Percentiles rank a stretch among this genome's conserved stretches.
These are phyloP conservation scores for Metschnikowia peoriensis DNA, from an alignment of 805 yeast species.

Conservation along the genomic window DNA sequence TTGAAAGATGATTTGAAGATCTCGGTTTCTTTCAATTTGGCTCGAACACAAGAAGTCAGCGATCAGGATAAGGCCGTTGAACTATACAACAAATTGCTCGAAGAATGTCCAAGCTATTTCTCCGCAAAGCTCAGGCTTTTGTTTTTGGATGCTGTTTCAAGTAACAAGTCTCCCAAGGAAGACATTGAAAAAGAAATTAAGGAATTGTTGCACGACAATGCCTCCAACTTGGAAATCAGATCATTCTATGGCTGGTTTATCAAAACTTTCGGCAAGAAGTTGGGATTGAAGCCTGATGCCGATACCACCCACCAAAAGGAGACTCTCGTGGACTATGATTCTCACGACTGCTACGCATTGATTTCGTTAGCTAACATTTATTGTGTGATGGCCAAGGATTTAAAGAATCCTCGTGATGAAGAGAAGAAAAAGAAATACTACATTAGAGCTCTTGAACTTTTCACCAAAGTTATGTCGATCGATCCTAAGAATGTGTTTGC, in stretches of 20 bases:
- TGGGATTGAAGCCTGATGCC: slow-evolving; percentile 47
- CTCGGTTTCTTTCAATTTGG: slow-evolving; percentile 59
- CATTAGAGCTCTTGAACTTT: slow-evolving; percentile 87
- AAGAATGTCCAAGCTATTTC: slow-evolving; percentile 63
- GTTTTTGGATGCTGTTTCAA: slow-evolving; percentile 54
- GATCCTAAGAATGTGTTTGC: slow-evolving; percentile 91
- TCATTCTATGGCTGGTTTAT: slow-evolving; percentile 92
- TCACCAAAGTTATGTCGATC: slow-evolving; percentile 79
- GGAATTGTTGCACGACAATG: slow-evolving; percentile 49
- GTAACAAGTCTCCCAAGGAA: slow-evolving; percentile 33
- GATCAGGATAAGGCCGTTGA: slow-evolving; percentile 34
- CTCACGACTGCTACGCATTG: slow-evolving; percentile 87
- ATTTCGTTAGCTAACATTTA: slow-evolving; percentile 89
- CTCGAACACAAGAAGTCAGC: slow-evolving; percentile 64
- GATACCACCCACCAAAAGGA: slow-evolving; percentile 83
- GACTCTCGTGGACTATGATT: slow-evolving; percentile 75
- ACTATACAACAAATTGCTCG: slow-evolving; percentile 56
- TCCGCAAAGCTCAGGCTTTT: slow-evolving; percentile 74
- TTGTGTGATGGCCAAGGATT: slow-evolving; percentile 75
- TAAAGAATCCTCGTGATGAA: slow-evolving; percentile 51
- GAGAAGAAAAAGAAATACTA: slow-evolving; percentile 67
- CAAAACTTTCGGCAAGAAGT: slow-evolving; percentile 53
- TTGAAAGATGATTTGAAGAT: slow-evolving; percentile 30
- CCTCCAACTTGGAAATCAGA: slow-evolving; percentile 74
- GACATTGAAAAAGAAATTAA: slow-evolving; percentile 55